Evolutionary conservation across 2,329 filamentous ascomycete species (phyloP), one percentile per base, ranked within the genome.

Genomic region (Epichloe brachyelytri): DNA sequence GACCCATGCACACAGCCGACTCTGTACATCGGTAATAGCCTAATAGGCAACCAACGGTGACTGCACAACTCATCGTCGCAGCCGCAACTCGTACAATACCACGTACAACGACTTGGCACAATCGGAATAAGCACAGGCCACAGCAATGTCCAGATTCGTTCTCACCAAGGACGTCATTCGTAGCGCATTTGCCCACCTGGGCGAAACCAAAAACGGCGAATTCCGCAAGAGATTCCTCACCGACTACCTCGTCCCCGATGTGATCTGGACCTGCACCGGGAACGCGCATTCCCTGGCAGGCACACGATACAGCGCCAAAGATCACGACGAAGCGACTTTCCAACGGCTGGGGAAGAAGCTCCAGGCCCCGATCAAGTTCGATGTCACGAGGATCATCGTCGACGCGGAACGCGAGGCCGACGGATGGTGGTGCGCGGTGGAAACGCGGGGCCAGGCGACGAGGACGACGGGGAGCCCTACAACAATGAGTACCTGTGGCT

Each of bases 401-500:
- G 58, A 62, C 37, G 48, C 43, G 3, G 58, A 59, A 34, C 50
- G 47, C 15, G 51, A 48, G 17, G 40, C 50, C 2, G 59, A 58
- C n/a, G 58, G 56, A 3, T 57, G 56, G 55, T 62, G 58, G 59
- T 59, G 56, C 11, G 51, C 53, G 33, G 53, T 62, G 14, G 58
- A 61, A 49, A 50, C 52, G 11, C 30, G 30, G 46, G 58, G 58
- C 5, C 54, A 59, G 46, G 55, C 59, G 17, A 56, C 51, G 40
- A 51, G 57, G 26, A 55, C 50, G 36, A 54, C 51, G 7, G 59
- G 58, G 37, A 55, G 49, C 30, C 48, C 12, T 62, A 62, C 43
- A 54, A 59, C 48, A 59, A 62, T 34, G 59, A 60, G 50, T 60
- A 60, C 43, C 17, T 56, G 8, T 59, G 57, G 58, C 49, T 60